Evolutionary conservation across 1,139 yeast genomes (phyloP), one percentile per base, ranked within the genome.

Genomic region (Taphrina populina): DNA sequence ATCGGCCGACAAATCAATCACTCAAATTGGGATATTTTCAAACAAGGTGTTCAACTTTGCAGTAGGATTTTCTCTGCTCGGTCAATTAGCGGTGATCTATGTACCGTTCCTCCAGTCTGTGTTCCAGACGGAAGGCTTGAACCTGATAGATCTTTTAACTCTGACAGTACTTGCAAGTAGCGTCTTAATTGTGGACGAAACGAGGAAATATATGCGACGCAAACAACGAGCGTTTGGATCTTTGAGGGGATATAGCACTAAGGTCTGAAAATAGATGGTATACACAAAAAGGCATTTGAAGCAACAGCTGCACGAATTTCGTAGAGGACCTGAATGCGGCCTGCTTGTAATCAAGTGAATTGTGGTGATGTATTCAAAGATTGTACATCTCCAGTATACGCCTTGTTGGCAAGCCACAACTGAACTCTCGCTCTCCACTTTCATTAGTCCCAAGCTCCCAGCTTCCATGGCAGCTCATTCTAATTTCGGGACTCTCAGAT

Each of bases 1-100:
- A 66, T 95, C 94, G 61, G 77, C 83, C 60, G 77, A 88, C 44
- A 88, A 87, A 68, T 84, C 95, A 2, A 79, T 84, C 15, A 83
- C 87, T 65, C 84, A 84, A 65, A 67, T 88, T 59, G 97, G 97
- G 0, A 61, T 78, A 30, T 73, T 86, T 66, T 73, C 77, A 10
- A 92, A 92, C 71, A 80, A 78, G 60, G 90, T 90, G 95, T 92
- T 92, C 73, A 92, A 92, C 66, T 74, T 83, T 63, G 96, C 98
- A 0, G 96, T 90, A 15, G 79, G 84, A n/a, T 87, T 95, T 1
- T 88, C 96, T 0, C 70, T 92, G 41, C 58, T 87, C 44, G 97
- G 97, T n/a, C 97, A 92, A 70, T 70, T 90, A 61, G 85, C 95
- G 67, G 97, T 96, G 26, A 83, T 92, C 57, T 92, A 92, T 68